Evolutionary conservation across 2,329 filamentous ascomycete species (phyloP).

Genomic region (Aspergillus pseudoviridinutans): DNA sequence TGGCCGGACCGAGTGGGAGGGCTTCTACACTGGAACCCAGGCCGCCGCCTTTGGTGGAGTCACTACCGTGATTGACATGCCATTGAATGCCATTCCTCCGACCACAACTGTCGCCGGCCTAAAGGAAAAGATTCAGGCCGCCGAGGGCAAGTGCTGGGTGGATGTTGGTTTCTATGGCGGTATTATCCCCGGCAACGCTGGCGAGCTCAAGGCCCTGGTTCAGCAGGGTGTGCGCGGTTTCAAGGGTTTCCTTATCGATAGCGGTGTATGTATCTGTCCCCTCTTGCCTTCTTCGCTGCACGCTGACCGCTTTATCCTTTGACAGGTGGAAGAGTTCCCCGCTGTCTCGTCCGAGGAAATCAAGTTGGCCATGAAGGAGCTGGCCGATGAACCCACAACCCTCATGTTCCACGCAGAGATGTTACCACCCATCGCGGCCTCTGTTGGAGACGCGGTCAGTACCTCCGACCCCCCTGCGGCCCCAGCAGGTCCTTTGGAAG

Average conservation of each 20-base stretch:
- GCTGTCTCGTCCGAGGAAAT: slow-evolving; percentile 81
- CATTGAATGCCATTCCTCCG: slow-evolving; percentile 91
- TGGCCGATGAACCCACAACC: slow-evolving; percentile 78
- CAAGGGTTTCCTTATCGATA: slow-evolving; percentile 97
- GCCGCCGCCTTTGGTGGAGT: slow-evolving; percentile 94
- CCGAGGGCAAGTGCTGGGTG: slow-evolving; percentile 88
- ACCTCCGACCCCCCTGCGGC: slow-evolving; percentile 64
- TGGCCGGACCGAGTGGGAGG: slow-evolving; percentile 96
- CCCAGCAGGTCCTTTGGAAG: slow-evolving; percentile 66
- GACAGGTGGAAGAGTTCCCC: slow-evolving; percentile 88
- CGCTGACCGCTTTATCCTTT: slow-evolving; percentile 7
- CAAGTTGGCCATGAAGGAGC: slow-evolving; percentile 69
- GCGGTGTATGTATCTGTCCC: slow-evolving; percentile 63
- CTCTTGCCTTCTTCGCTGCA: background rate
- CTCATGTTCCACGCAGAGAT: slow-evolving; percentile 99
- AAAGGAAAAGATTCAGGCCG: slow-evolving; percentile 79
- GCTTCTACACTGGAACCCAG: slow-evolving; percentile 89
- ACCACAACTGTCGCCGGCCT: slow-evolving; percentile 84
- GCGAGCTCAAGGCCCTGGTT: slow-evolving; percentile 74
- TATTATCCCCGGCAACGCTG: slow-evolving; percentile 82
- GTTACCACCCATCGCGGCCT: slow-evolving; percentile 80
- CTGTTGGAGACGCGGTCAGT: slow-evolving; percentile 73
- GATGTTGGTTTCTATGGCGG: slow-evolving; percentile 99
- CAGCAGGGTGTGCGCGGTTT: slow-evolving; percentile 86
- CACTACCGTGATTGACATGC: slow-evolving; percentile 97